Conservation (phyloP, 2,329 filamentous ascomycete genomes). For the Beauveria medogensis region DNA sequence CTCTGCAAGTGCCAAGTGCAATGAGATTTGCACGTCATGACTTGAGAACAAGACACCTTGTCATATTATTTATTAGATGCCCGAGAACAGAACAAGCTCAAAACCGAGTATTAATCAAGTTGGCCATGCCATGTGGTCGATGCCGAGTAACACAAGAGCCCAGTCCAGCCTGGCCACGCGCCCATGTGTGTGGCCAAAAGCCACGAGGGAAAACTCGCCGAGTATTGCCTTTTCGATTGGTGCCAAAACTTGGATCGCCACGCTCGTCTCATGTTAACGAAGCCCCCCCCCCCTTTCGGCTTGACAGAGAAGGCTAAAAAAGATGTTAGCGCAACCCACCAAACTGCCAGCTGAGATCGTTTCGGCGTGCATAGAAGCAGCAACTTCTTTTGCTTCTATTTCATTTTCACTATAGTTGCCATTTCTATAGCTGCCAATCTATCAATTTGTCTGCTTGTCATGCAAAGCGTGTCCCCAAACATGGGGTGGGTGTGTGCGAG, state of each 20-base stretch:
- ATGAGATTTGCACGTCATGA: not conserved
- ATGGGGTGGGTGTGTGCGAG: no score
- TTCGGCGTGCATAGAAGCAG: not conserved
- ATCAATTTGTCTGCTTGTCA: no score
- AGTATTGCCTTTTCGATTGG: not conserved
- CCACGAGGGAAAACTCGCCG: not conserved
- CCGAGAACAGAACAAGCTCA: not conserved
- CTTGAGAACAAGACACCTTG: not conserved
- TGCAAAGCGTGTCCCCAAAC: no score
- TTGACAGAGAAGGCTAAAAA: not conserved
- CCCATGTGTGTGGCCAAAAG: no score
- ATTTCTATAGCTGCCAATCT: no score
- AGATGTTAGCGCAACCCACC: not conserved
- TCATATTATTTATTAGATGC: no score
- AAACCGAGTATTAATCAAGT: no score
- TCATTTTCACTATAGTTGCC: no score
- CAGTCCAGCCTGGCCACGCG: not conserved
- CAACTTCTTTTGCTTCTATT: not conserved
- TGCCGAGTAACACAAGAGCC: not conserved
- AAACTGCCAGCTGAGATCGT: not conserved
- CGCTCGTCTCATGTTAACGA: conserved; percentile 3
- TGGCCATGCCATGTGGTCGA: not conserved
- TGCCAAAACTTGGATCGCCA: not conserved
- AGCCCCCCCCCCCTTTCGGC: no score
- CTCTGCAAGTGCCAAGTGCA: not conserved